phyloP scores from a whole-genome alignment of 2,329 filamentous ascomycete genomes.

The Dactylellina sp. region DNA sequence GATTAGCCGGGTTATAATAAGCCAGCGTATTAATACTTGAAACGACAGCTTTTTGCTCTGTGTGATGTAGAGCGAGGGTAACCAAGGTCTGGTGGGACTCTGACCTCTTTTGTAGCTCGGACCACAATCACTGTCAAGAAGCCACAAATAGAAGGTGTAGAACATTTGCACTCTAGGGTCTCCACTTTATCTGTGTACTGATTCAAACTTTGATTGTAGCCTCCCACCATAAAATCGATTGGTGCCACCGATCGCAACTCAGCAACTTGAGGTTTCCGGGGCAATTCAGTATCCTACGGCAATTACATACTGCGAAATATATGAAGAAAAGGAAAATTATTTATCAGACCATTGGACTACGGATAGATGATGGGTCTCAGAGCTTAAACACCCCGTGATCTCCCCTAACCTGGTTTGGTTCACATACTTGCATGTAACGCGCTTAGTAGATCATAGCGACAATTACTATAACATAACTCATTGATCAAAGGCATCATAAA shows the following conservation, averaged over 20 bases:
- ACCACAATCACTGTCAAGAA: constrained; percentile 14
- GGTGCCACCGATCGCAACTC: constrained; percentile 11
- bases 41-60: constrained; percentile 19
- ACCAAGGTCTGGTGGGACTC: constrained; percentile 9
- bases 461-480: constrained; percentile 32
- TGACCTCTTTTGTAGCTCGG: constrained; percentile 32
- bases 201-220: constrained; percentile 31
- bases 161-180: constrained; percentile 33
- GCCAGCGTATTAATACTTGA: constrained; percentile 34
- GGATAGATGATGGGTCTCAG: constrained; percentile 22
- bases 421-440: constrained; percentile 6
- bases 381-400: constrained; percentile 28
- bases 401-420: constrained; percentile 41
- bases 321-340: no score
- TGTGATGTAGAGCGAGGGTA: neutral
- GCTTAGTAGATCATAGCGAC: constrained; percentile 16
- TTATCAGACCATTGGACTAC: neutral
- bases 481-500: neutral
- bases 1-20: constrained; percentile 44
- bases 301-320: no score
- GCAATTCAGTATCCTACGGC: constrained; percentile 12
- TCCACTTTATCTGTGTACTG: constrained; percentile 50
- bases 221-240: neutral
- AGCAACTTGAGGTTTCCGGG: constrained; percentile 16
- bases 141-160: constrained; percentile 37